phyloP scores from a whole-genome alignment of 2,329 filamentous ascomycete species.

The Colletotrichum spaethianum region DNA sequence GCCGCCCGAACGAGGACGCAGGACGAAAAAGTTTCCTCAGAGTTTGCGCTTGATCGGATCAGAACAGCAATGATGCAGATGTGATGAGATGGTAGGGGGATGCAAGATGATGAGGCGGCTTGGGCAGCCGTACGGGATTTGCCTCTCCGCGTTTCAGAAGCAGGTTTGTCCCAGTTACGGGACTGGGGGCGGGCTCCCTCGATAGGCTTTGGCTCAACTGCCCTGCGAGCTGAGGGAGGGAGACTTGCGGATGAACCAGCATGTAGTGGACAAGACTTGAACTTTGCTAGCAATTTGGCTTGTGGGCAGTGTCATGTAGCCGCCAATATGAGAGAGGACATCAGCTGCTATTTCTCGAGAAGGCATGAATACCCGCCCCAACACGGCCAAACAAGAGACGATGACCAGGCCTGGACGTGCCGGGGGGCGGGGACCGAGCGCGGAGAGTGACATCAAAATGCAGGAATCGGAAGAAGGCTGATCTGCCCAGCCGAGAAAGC shows the following conservation, averaged over 20 bases:
- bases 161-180: conserved; percentile 30
- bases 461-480: conserved; percentile 21
- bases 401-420: not conserved
- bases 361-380: too few relatives aligned
- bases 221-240: not conserved
- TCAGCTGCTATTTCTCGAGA: too few relatives aligned
- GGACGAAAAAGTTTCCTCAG: conserved; percentile 12
- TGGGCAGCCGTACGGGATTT: conserved; percentile 33
- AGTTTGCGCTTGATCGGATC: conserved; percentile 20
- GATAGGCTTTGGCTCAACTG: not conserved
- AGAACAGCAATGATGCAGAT: conserved; percentile 11
- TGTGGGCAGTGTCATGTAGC: conserved; percentile 1
- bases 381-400: not conserved
- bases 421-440: conserved; percentile 6
- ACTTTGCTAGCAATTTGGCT: not conserved
- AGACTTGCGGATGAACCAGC: not conserved
- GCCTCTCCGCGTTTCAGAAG: conserved; percentile 42
- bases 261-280: not conserved
- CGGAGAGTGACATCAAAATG: conserved; percentile 7
- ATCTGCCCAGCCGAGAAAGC: conserved; percentile 28
- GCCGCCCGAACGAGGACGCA: conserved; percentile 31
- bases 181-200: not conserved
- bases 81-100: conserved; percentile 1
- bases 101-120: conserved; percentile 7
- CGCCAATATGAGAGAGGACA: not conserved